A percentile compares a stretch with the other conserved stretches of the same genome.
Evolutionary conservation across 768 basidiomycete genomes (phyloP).

Genomic region (Phaeotremella skinneri): DNA sequence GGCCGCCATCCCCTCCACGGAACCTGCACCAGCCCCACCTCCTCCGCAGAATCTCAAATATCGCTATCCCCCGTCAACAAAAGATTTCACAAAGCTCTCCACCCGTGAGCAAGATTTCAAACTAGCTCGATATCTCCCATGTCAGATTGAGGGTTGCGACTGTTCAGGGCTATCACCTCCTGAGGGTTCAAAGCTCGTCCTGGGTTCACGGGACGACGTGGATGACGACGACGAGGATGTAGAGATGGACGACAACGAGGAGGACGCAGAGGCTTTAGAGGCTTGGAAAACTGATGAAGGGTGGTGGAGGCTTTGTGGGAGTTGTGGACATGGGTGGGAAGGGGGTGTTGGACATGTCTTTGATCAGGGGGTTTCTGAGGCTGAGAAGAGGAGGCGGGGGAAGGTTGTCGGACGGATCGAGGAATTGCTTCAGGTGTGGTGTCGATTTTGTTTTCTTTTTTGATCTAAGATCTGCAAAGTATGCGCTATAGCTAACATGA

Average conservation of each 20-base stretch:
- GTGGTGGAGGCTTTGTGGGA: slow-evolving; percentile 46
- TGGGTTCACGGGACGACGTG: slow-evolving; percentile 40
- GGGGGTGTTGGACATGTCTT: slow-evolving; percentile 53
- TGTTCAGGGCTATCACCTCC: slow-evolving; percentile 73
- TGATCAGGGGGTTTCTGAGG: slow-evolving; percentile 55
- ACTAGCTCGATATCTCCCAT: slow-evolving; percentile 77
- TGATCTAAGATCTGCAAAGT: neutral
- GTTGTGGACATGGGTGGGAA: slow-evolving; percentile 48
- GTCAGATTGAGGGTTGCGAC: slow-evolving; percentile 59
- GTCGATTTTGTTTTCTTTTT: slow-evolving; percentile 4
- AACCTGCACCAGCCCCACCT: neutral
- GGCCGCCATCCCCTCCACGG: neutral
- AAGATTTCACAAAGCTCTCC: slow-evolving; percentile 26
- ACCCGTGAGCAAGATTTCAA: slow-evolving; percentile 54
- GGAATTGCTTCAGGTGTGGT: slow-evolving; percentile 71
- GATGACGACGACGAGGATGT: slow-evolving; percentile 23
- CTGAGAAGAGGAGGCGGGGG: slow-evolving; percentile 58
- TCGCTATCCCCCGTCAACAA: slow-evolving; percentile 27
- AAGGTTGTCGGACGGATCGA: slow-evolving; percentile 77
- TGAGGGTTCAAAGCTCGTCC: slow-evolving; percentile 60
- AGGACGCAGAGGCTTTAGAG: slow-evolving; percentile 11
- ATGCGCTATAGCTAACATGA: neutral
- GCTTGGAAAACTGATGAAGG: slow-evolving; percentile 59
- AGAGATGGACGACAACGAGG: slow-evolving; percentile 18
- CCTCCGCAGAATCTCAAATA: neutral